These are phyloP conservation scores for Infundibulicybe gibba DNA, from an alignment of 768 basidiomycete genomes.

Conservation along the genomic window DNA sequence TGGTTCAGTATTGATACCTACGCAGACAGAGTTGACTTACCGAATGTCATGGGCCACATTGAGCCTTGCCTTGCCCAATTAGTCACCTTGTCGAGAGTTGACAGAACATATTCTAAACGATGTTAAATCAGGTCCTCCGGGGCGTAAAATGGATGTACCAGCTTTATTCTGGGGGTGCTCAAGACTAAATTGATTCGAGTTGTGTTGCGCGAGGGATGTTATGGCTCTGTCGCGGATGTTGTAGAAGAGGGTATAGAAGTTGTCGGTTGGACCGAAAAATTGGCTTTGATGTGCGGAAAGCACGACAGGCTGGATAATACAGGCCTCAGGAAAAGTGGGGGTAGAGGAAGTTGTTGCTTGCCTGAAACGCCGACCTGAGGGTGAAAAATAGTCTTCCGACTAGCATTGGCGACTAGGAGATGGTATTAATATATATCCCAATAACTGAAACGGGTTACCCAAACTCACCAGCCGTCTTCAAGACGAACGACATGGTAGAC, in stretches of 20 bases:
- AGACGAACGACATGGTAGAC: slow-evolving; percentile 45
- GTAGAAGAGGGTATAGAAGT: slow-evolving; percentile 32
- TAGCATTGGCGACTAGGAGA: slow-evolving; percentile 28
- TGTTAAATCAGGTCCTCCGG: slow-evolving; percentile 1
- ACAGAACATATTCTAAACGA: slow-evolving; percentile 87
- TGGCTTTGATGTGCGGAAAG: slow-evolving; percentile 51
- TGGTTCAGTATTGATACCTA: slow-evolving; percentile 5
- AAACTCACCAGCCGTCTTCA: slow-evolving; percentile 32
- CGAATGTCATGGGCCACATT: slow-evolving; percentile 99
- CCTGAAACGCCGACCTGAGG: slow-evolving; percentile 42
- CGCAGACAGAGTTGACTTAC: slow-evolving; percentile 23
- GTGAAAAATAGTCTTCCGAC: slow-evolving; percentile 41
- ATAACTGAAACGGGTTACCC: not conserved
- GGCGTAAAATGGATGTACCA: slow-evolving; percentile 42
- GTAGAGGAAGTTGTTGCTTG: slow-evolving; percentile 15
- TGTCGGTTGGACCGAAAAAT: slow-evolving; percentile 32
- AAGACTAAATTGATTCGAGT: slow-evolving; percentile 81
- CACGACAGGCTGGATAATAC: slow-evolving; percentile 40
- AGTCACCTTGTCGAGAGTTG: slow-evolving; percentile 92
- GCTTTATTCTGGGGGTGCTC: slow-evolving; percentile 89
- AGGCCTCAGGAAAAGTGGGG: slow-evolving; percentile 11
- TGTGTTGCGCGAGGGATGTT: slow-evolving; percentile 70
- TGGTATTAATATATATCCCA: slow-evolving; percentile 1
- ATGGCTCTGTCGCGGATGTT: slow-evolving; percentile 52
- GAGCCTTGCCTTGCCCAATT: slow-evolving; percentile 98